Evolutionary conservation across 352 stramenopile genomes (phyloP).

Genomic region (Phytophthora idaei): DNA sequence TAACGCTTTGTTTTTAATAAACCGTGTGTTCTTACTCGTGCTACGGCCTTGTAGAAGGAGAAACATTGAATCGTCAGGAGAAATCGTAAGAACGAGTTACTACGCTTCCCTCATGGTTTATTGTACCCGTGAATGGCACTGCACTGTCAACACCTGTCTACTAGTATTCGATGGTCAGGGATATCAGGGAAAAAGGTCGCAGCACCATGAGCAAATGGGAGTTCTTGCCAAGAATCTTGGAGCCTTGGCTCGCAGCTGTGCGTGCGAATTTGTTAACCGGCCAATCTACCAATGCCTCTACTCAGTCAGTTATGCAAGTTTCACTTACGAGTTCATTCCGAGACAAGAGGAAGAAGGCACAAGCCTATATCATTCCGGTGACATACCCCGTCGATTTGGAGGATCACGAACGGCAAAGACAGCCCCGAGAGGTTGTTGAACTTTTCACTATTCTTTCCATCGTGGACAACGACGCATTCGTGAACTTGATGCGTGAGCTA

Average conservation of each 20-base stretch:
- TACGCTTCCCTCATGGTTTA: too few species aligned
- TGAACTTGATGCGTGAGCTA: neutral
- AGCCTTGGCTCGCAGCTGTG: neutral
- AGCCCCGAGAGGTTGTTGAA: neutral
- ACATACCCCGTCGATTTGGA: neutral
- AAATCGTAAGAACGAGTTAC: too few species aligned
- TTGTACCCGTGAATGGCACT: too few species aligned
- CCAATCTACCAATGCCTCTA: neutral
- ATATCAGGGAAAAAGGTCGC: too few species aligned
- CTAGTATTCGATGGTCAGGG: too few species aligned
- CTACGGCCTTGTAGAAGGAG: too few species aligned
- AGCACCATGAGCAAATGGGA: neutral
- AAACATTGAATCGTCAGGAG: too few species aligned
- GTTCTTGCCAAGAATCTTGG: neutral
- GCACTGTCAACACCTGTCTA: neutral
- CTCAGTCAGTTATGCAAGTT: neutral
- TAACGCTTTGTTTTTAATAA: too few species aligned
- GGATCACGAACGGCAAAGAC: neutral
- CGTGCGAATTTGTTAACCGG: neutral
- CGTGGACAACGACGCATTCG: neutral
- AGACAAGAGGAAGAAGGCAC: neutral
- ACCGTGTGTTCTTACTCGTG: too few species aligned
- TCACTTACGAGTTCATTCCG: neutral
- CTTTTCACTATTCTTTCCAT: neutral
- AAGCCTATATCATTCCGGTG: neutral